phyloP scores from a whole-genome alignment of 768 basidiomycete species.

The Rhizopogon vinicolor region DNA sequence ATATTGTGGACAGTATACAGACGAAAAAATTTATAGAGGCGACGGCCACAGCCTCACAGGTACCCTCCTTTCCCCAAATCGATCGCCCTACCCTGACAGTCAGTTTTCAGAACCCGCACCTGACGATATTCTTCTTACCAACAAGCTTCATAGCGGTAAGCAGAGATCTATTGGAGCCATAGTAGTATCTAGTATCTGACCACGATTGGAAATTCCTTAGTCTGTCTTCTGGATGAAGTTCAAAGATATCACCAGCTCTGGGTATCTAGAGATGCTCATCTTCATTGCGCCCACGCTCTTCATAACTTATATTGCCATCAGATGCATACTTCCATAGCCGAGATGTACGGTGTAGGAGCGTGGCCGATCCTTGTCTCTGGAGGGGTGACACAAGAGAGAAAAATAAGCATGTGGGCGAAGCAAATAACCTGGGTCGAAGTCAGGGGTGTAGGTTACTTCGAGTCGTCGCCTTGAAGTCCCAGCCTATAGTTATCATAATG shows the following conservation, averaged over 20 bases:
- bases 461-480: no score
- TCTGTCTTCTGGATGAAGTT: constrained; percentile 56
- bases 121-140: constrained; percentile 55
- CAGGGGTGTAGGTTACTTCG: no score
- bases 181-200: neutral
- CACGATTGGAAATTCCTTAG: constrained; percentile 21
- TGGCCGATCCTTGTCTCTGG: constrained; percentile 18
- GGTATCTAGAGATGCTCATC: neutral
- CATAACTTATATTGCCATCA: constrained; percentile 46
- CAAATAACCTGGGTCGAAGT: no score
- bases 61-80: constrained; percentile 10
- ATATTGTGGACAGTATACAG: constrained; percentile 48
- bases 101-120: constrained; percentile 34
- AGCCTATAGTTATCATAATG: no score
- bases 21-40: constrained; percentile 48
- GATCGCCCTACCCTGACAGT: constrained; percentile 10
- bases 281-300: no score
- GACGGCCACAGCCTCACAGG: constrained; percentile 16
- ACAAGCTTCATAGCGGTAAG: constrained; percentile 39
- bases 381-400: no score
- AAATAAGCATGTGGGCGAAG: no score
- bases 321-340: constrained; percentile 22
- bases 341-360: constrained; percentile 11
- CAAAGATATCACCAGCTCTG: constrained; percentile 29
- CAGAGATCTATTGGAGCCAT: neutral